Base-by-base conservation (phyloP, 2,329 filamentous ascomycete genomes). In the Neofusicoccum cordaticola region DNA sequence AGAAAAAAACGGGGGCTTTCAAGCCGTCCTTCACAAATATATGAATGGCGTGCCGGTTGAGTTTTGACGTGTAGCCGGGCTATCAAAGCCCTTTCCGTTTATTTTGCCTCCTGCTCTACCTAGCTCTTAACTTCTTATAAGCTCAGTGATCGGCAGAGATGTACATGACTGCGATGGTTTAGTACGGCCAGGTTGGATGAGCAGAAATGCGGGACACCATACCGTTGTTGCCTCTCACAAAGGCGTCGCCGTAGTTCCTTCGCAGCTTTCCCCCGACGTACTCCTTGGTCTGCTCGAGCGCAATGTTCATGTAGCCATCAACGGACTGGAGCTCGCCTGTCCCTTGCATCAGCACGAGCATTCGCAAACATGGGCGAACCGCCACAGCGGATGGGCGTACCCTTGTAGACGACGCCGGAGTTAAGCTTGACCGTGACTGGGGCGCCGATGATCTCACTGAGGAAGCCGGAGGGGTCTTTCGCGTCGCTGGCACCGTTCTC, bases 271-370 rank as follows among this genome's bases (percentile, higher is more conserved):
- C 94, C 74, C 96, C 90, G 70, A 97, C 90, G 71, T 89, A 93
- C 80, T 99, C 95, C 69, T 92, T 89, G 19, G 93, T 96, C 81
- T 97, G 95, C 79, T 99, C 95, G 35, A 99, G 86, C 12, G 95
- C 94, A 76, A 99, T 97, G 81, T 99, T 99, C 95, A 99, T 99
- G 81, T 98, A 99, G 61, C 95, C 95, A 78, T 99, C 95, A 57
- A 99, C 94, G 0, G 93, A 97, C 77, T 98, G 93, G 42, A 98
- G 85, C 77, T 97, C 93, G 71, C 95, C 94, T 97, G 68, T 34
- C 15, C 35, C 11, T n/a, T 17, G 7, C 1, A 39, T 71, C 35
- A 42, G 15, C 35, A 13, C 19, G 9, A 27, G 34, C 47, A 39
- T 39, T 8, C 39, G 19, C 27, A 8, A 45, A 15, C 13, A 44